Evolutionary conservation across 352 stramenopile species (phyloP), one percentile per base, ranked within the genome.

Genomic region (Globisporangium emineosum): DNA sequence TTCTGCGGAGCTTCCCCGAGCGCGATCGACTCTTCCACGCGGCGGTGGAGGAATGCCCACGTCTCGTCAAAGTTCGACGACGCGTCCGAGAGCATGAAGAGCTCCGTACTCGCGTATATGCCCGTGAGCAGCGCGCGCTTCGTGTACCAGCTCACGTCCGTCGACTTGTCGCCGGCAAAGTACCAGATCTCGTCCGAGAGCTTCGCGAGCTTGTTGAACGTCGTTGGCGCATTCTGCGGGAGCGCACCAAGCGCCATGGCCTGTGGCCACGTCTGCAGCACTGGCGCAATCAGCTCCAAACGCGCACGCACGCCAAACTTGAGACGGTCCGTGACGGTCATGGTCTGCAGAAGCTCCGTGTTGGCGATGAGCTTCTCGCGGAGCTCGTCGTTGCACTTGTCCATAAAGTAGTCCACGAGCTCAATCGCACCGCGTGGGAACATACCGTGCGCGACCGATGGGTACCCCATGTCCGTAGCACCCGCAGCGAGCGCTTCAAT

Each of bases 101-200:
- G 71, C 71, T 96, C 87, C 53, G 83, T 92, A 66, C 79, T 91
- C 21, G 83, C 77, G 69, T 95, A 92, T 60, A 93, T 84, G 13
- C 73, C 82, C 45, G 80, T 89, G 30, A 96, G 77, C 35, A 92
- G 66, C 27, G 85, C 85, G 42, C 85, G 85, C 72, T 96, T 96
- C 27, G 85, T 90, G 72, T 95, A 96, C 87, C 87, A 96, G 21
- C 76, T 89, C 60, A 81, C 65, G 66, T 94, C 84, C 32, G 80
- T 93, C 58, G 88, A 93, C 72, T 90, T 79, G 72, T 96, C 88
- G 32, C 88, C 88, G 29, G 83, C 86, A 69, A 89, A 93, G 70
- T 92, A 93, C 88, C 88, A 96, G 62, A 96, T 90, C 63, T 94
- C 86, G 58, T 96, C 88, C 27, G 81, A 73, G 23, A 93, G 66